Conservation (phyloP, 2,329 filamentous ascomycete genomes). For the Delphinella strobiligena region DNA sequence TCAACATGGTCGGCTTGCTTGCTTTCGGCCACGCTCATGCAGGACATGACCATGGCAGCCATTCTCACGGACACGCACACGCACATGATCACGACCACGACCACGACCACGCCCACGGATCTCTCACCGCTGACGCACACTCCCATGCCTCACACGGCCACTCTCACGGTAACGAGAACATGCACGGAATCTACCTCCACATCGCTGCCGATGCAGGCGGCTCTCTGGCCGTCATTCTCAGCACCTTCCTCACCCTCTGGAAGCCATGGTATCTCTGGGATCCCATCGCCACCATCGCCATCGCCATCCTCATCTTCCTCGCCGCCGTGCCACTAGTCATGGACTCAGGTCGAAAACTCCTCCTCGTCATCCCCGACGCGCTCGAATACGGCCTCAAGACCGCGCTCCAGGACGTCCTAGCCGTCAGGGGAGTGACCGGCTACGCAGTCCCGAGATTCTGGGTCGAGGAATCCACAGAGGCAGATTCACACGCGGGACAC, state of each 20-base stretch:
- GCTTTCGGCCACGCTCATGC: conserved; percentile 56
- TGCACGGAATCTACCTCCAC: conserved; percentile 94
- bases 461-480: conserved; percentile 57
- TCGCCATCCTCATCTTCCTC: conserved; percentile 85
- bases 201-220: conserved; percentile 90
- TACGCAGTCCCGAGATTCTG: conserved; percentile 88
- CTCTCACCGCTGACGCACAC: conserved; percentile 22
- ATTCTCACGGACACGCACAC: conserved; percentile 52
- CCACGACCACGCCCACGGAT: conserved; percentile 16
- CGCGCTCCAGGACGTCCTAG: conserved; percentile 69
- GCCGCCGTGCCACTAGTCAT: conserved; percentile 81
- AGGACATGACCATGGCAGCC: conserved; percentile 38
- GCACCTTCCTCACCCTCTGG: conserved; percentile 75
- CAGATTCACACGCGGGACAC: conserved; percentile 14
- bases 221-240: conserved; percentile 86
- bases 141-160: conserved; percentile 32
- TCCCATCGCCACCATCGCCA: conserved; percentile 83
- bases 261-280: conserved; percentile 92
- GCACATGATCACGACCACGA: conserved; percentile 16
- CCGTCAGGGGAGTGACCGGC: conserved; percentile 69
- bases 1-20: conserved; percentile 86
- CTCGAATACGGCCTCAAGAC: conserved; percentile 82
- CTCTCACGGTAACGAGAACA: conserved; percentile 85
- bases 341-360: conserved; percentile 67
- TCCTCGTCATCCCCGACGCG: conserved; percentile 74